Evolutionary conservation across 2,329 filamentous ascomycete genomes (phyloP), one percentile per base, ranked within the genome.

Genomic region (Sporothrix pallida): DNA sequence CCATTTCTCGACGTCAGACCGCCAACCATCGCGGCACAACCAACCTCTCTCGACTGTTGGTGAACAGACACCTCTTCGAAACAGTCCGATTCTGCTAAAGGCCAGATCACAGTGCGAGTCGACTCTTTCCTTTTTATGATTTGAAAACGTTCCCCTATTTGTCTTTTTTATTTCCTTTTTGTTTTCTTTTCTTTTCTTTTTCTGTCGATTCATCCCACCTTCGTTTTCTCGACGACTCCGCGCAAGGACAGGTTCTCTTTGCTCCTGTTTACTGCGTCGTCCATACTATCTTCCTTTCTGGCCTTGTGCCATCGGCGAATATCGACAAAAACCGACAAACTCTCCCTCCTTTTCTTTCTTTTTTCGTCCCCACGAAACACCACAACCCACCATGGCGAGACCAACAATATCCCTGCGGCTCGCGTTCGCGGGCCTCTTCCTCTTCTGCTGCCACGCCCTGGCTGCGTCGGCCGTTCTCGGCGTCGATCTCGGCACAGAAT

Each of bases 401-500:
- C 75, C 76, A 77, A 76, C 76, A 76, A 75, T 79, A 75, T 81
- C 81, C 52, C 79, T 82, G 74, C 80, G 79, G 54, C 78, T 82
- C 73, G 75, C 84, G 63, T 79, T 84, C 65, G 82, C 81, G 68
- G 78, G 81, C 75, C 76, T 84, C 69, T 81, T 86, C 74, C 77
- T 86, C 72, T 85, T 86, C 75, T 82, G 83, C 42, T 79, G 83
- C 63, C 82, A 88, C 77, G 87, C 86, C 58, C 83, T 87, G 58
- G 88, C 87, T 37, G 83, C 84, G 69, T 85, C 93, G 9, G 93
- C 94, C 71, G 95, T 98, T 20, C 86, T 99, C 26, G 96, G 96
- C 76, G 89, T 99, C 79, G 96, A 99, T 83, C 87, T 99, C 72
- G 96, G 96, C 78, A 98, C 96, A 73, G 94, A 97, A 82, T 98